Base-by-base conservation (phyloP, 1,284 basidiomycete species). In the Cutaneotrichosporon cavernicola region DNA sequence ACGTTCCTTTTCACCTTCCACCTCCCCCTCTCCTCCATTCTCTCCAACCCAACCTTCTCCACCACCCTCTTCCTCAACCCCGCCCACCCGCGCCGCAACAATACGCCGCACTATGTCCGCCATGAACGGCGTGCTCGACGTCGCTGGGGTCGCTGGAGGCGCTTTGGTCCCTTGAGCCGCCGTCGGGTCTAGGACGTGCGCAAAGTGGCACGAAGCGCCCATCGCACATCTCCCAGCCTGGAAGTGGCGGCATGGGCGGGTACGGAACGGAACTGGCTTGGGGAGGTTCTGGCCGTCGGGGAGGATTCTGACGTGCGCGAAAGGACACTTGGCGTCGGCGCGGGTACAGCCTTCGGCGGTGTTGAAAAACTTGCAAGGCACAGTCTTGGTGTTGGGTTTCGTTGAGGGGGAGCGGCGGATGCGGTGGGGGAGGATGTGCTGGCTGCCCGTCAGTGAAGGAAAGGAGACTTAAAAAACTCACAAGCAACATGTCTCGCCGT, bases 291-390 rank as follows among this genome's bases (percentile, higher is more conserved):
- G 5, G 0, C 65, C 71, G 9, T 65, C 63, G 5, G 79, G 78
- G 8, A 80, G 67, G 26, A 80, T 74, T 26, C 67, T 66, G 16
- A 71, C 70, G 56, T 81, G 80, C 30, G 77, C 62, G 66, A 78
- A 80, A 0, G 63, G 46, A 63, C 80, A 81, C 16, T 66, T 47
- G 8, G 53, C 52, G 16, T 67, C 69, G n/a, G 73, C 72, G 47
- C 72, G 73, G n/a, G 58, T 60, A 55, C 80, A 81, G 0, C 79
- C 80, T 16, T 61, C 40, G 2, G 71, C 53, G 13, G 75, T 76
- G 70, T 81, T 81, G 74, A 70, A 80, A 65, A 77, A 78, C 66
- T 78, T 73, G 68, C 74, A 79, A 1, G 74, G 73, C 0, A 72
- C 55, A 1, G 69, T 73, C 58, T 68, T 71, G 34, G 61, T 8